Evolutionary conservation across 192 early-diverging fungal species (phyloP).

Genomic region (Gamsiella multidivaricata): DNA sequence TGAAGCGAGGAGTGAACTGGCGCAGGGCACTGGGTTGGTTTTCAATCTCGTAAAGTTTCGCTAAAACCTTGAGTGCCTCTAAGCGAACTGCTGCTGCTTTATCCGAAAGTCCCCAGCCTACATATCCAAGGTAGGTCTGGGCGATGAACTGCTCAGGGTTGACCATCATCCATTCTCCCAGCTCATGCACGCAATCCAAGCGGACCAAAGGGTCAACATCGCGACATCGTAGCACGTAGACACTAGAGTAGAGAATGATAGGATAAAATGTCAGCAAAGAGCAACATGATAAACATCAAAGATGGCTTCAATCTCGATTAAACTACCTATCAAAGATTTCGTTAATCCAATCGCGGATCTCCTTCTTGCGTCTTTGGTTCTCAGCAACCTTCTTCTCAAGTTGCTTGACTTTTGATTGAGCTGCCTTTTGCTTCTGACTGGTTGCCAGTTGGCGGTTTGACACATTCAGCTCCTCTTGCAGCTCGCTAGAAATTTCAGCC

Average conservation of each 20-base stretch:
- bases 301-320: not conserved
- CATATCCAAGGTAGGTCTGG: conserved; percentile 79
- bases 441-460: conserved; percentile 77
- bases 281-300: not conserved
- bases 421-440: conserved; percentile 57
- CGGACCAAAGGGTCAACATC: conserved; percentile 90
- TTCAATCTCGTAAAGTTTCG: conserved; percentile 67
- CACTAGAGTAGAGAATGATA: conserved; percentile 55
- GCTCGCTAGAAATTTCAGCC: conserved; percentile 71
- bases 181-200: conserved; percentile 81
- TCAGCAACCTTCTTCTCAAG: conserved; percentile 57
- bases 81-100: conserved; percentile 75
- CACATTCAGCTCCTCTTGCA: conserved; percentile 69
- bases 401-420: conserved; percentile 37
- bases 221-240: conserved; percentile 91
- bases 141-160: conserved; percentile 81
- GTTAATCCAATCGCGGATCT: conserved; percentile 68
- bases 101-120: conserved; percentile 92
- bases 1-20: conserved; percentile 75
- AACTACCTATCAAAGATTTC: conserved; percentile 82
- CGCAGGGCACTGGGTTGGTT: conserved; percentile 64
- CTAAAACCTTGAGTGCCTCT: conserved; percentile 74
- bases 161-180: conserved; percentile 81
- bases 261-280: not conserved
- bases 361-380: conserved; percentile 66